These are phyloP conservation scores for Aspergillus bombycis DNA, from an alignment of 2,329 filamentous ascomycete genomes.

Conservation along the genomic window DNA sequence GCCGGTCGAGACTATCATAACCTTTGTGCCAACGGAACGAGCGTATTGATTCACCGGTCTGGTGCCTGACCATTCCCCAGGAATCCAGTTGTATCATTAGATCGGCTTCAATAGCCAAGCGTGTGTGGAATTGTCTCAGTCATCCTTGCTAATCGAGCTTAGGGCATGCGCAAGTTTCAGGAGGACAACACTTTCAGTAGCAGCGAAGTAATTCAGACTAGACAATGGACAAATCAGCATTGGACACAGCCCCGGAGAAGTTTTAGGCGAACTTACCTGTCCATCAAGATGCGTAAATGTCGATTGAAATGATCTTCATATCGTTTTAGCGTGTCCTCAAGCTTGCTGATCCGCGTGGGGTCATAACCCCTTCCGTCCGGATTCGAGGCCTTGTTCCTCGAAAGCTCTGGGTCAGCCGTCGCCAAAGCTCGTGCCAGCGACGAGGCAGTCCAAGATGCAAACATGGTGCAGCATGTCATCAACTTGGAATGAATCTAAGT, in stretches of 20 bases:
- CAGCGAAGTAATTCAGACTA: constrained; percentile 87
- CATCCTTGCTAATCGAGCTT: constrained; percentile 47
- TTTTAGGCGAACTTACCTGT: constrained; percentile 58
- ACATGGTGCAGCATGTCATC: constrained; percentile 93
- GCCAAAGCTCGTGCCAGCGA: constrained; percentile 84
- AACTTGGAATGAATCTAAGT: constrained; percentile 91
- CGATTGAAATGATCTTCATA: constrained; percentile 93
- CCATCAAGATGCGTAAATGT: constrained; percentile 89
- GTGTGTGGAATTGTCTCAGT: constrained; percentile 30
- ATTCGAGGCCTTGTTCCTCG: constrained; percentile 32
- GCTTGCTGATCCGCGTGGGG: constrained; percentile 67
- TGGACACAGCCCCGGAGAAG: too few species aligned
- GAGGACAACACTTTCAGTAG: constrained; percentile 93
- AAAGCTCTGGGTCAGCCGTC: constrained; percentile 78
- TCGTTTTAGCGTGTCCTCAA: constrained; percentile 84
- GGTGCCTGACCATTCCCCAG: background rate
- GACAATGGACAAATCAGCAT: background rate
- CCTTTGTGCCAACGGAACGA: background rate
- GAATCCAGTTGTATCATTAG: background rate
- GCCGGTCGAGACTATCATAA: background rate
- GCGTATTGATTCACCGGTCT: background rate
- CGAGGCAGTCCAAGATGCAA: constrained; percentile 79
- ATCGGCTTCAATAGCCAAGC: background rate
- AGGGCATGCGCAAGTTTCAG: constrained; percentile 66
- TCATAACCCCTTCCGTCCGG: constrained; percentile 54